Conservation (phyloP, 306 rosid species). For the Albizia julibrissin region DNA sequence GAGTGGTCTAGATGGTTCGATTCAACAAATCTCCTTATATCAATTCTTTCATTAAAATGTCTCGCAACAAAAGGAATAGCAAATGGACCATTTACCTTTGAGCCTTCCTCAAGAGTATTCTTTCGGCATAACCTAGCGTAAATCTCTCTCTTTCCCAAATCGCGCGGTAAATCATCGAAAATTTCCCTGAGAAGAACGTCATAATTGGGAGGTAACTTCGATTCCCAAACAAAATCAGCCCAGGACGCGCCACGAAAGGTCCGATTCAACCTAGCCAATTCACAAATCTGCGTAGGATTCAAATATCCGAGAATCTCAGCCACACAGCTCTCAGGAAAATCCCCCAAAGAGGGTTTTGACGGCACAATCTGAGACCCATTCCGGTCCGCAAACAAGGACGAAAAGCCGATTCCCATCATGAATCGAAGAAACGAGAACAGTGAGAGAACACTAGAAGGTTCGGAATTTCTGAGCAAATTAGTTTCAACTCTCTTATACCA, state of each 20-base stretch:
- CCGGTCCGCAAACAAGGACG: slow-evolving; percentile 28
- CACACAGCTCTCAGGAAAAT: slow-evolving; percentile 79
- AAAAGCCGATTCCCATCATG: slow-evolving; percentile 49
- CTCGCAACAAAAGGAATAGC: background rate
- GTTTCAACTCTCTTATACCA: background rate
- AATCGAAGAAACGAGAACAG: background rate
- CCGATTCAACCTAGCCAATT: slow-evolving; percentile 65
- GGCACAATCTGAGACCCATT: slow-evolving; percentile 26
- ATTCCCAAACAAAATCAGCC: slow-evolving; percentile 94
- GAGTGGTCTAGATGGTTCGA: background rate
- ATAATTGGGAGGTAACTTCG: slow-evolving; percentile 78
- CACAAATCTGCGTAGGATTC: slow-evolving; percentile 85
- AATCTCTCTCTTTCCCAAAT: slow-evolving; percentile 65
- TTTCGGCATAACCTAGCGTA: slow-evolving; percentile 57
- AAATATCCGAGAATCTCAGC: slow-evolving; percentile 61
- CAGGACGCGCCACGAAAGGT: slow-evolving; percentile 81
- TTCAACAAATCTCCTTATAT: background rate
- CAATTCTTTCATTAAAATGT: background rate
- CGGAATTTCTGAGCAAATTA: background rate
- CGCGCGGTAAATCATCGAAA: slow-evolving; percentile 42
- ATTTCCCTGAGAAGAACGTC: slow-evolving; percentile 40
- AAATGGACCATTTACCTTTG: slow-evolving; percentile 55
- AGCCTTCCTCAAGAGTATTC: slow-evolving; percentile 61
- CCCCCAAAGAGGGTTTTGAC: slow-evolving; percentile 55
- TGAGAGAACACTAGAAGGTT: background rate